These are phyloP conservation scores for Entomortierella chlamydospora DNA, from an alignment of 192 early-diverging fungal species.

Conservation along the genomic window DNA sequence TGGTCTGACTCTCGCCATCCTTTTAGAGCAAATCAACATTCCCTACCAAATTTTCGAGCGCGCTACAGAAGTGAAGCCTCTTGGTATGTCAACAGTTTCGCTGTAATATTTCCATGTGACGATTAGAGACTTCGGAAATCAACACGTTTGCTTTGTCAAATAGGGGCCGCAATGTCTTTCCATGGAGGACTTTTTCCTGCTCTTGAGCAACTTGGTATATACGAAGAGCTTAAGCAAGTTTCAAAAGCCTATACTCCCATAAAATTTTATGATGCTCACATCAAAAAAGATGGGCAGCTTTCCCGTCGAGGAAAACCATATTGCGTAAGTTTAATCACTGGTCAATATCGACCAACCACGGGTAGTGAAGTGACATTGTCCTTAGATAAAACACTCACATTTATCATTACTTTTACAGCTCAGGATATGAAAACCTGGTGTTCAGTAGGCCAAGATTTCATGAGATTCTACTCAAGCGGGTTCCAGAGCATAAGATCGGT, in stretches of 20 bases:
- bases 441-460: background rate
- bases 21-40: slow-evolving; percentile 5
- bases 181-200: background rate
- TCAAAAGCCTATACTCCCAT: background rate
- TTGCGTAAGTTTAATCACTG: background rate
- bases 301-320: background rate
- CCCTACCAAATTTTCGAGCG: slow-evolving; percentile 20
- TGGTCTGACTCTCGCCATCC: slow-evolving; percentile 6
- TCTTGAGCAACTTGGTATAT: background rate
- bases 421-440: background rate
- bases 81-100: slow-evolving; percentile 4
- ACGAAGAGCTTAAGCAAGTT: background rate
- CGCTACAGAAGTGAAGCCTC: slow-evolving; percentile 1
- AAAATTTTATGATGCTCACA: background rate
- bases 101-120: background rate
- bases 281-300: background rate
- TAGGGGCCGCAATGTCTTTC: background rate
- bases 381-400: background rate
- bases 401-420: background rate
- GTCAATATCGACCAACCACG: background rate
- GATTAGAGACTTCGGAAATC: background rate
- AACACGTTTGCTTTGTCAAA: background rate
- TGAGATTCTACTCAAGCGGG: background rate
- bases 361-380: too few species aligned
- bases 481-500: background rate